Evolutionary conservation across 2,329 filamentous ascomycete genomes (phyloP).

Genomic region (Sclerotinia trifoliorum): DNA sequence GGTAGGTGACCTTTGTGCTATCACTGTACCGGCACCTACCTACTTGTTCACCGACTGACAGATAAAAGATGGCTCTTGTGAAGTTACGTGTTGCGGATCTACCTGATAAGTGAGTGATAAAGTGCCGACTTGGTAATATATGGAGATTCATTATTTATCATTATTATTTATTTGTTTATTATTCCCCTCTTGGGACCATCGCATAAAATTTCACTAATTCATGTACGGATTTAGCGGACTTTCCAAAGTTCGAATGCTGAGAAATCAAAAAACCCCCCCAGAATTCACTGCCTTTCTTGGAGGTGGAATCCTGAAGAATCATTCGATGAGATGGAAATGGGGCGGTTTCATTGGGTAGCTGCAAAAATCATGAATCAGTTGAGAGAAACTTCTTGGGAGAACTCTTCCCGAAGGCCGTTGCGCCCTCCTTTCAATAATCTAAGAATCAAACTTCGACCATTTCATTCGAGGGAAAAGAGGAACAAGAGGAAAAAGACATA

Average conservation of each 20-base stretch:
- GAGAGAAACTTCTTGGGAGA: background rate
- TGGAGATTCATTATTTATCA: too few relatives aligned
- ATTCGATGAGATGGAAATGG: background rate
- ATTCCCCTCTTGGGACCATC: background rate
- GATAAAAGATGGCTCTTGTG: too few relatives aligned
- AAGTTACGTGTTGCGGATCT: too few relatives aligned
- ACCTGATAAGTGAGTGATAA: too few relatives aligned
- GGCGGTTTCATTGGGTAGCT: background rate
- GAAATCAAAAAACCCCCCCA: slow-evolving; percentile 15
- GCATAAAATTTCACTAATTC: background rate
- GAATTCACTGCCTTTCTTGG: slow-evolving; percentile 15
- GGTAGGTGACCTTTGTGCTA: too few relatives aligned
- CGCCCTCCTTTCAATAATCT: background rate
- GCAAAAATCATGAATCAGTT: background rate
- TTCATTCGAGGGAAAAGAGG: background rate
- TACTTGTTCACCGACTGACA: too few relatives aligned
- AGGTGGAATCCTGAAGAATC: slow-evolving; percentile 7
- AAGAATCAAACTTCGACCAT: too few relatives aligned
- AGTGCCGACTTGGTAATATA: too few relatives aligned
- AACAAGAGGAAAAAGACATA: background rate
- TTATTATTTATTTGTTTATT: background rate
- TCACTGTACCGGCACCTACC: too few relatives aligned
- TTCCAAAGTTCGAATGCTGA: slow-evolving; percentile 10
- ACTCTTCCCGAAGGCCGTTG: too few relatives aligned
- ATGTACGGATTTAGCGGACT: slow-evolving; percentile 14